Evolutionary conservation across 164 flowering plant species (phyloP), one percentile per base, ranked within the genome.

Genomic region (Magnolia sinica): DNA sequence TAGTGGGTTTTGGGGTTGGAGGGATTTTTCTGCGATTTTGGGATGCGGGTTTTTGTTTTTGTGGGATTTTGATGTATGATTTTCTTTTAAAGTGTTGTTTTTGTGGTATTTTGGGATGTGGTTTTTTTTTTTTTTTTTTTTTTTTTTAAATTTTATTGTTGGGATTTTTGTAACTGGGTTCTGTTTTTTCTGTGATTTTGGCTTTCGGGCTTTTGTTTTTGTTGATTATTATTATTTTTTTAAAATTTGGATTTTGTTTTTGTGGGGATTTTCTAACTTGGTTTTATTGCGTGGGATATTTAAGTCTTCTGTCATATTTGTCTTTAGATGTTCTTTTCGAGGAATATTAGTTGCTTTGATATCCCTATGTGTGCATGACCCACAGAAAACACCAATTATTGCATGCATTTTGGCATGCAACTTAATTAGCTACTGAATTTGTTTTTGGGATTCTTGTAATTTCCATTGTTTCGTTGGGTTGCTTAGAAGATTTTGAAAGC

Each of bases 11-110:
- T 23, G 49, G 71, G 51, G 19, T 68, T 64, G 68, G 24, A 64
- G 19, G 68, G 24, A 18, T 29, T 68, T 68, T 68, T 31, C n/a
- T 45, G 61, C 18, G 74, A 24, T 63, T 76, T 61, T 11, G 68
- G 68, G 71, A n/a, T 68, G 29, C 59, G 76, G 72, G 18, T 74
- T 66, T 78, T 64, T 68, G 27, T 69, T 63, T 19, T 19, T 64
- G 2, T 72, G 19, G 29, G 2, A 27, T 14, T 14, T 68, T 27
- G 24, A 64, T 27, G 4, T 27, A 1, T n/a, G 23, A 18, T 8
- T 71, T 64, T 16, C 31, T 71, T 72, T 23, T 22, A 1, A 14
- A 8, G 45, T 50, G 8, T 3, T n/a, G 20, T 22, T 24, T 64
- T n/a, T 64, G 20, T 24, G 8, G 22, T 7, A 37, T 2, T 64